These are phyloP conservation scores for Histomonas meleagridis DNA, from an alignment of 208 protist genomes.

Conservation along the genomic window DNA sequence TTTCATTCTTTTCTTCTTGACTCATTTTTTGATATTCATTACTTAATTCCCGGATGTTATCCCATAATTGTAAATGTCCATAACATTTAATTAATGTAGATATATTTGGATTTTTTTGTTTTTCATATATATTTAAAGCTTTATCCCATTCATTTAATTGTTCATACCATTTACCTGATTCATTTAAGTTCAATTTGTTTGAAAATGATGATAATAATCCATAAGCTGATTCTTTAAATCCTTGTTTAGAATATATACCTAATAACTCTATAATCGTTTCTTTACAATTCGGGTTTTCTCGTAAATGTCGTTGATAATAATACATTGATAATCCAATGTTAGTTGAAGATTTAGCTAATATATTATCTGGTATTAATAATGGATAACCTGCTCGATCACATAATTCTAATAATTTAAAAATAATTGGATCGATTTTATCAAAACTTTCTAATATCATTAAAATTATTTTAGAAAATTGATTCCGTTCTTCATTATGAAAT, in stretches of 20 bases:
- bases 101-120: neutral
- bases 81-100: neutral
- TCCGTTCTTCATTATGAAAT: too few relatives aligned
- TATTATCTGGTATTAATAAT: neutral
- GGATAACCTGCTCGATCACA: neutral
- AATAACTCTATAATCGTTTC: neutral
- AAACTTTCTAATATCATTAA: neutral
- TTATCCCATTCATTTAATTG: conserved; percentile 11
- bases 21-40: neutral
- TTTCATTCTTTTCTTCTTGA: neutral
- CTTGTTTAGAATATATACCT: neutral
- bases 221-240: neutral
- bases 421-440: neutral
- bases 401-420: neutral
- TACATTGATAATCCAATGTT: neutral
- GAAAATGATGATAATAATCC: neutral
- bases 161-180: neutral
- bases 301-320: neutral
- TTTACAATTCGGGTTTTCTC: neutral
- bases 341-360: neutral
- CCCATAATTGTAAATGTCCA: neutral
- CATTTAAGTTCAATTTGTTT: neutral
- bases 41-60: neutral
- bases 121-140: neutral
- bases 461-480: neutral